phyloP scores from a whole-genome alignment of 176 grass and related monocot species.

The Puccinellia tenuiflora region DNA sequence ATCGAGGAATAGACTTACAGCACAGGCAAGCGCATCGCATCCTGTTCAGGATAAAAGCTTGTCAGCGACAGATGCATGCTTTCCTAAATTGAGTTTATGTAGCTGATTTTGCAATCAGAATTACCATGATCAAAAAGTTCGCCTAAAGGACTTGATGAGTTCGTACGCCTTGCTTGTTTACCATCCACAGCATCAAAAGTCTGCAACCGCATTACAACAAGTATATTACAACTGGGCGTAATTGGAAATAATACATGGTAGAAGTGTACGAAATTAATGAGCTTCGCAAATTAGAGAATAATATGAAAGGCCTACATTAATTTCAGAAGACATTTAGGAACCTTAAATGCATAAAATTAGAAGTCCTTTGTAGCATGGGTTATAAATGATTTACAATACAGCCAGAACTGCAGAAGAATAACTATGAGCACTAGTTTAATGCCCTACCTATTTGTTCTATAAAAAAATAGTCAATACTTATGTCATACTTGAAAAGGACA shows the following conservation, averaged over 20 bases:
- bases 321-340: not conserved
- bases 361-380: not conserved
- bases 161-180: slow-evolving; percentile 94
- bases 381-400: not conserved
- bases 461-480: not conserved
- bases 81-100: not conserved
- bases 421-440: not conserved
- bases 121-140: slow-evolving; percentile 99
- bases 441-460: not conserved
- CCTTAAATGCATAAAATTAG: not conserved
- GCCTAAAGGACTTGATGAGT: slow-evolving; percentile 95
- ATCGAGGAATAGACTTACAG: slow-evolving; percentile 55
- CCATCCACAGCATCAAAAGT: slow-evolving; percentile 99
- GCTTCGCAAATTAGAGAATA: not conserved
- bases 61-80: slow-evolving; percentile 4
- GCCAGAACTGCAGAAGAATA: not conserved
- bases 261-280: no score
- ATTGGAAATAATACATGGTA: not conserved
- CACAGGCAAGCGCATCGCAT: slow-evolving; percentile 96
- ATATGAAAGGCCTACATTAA: not conserved
- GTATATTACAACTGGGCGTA: not conserved
- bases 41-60: slow-evolving; percentile 46
- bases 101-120: not conserved
- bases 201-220: slow-evolving; percentile 29
- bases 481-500: not conserved